Conservation (phyloP, 768 basidiomycete genomes). For the Chalciporus pseudorubinellus region DNA sequence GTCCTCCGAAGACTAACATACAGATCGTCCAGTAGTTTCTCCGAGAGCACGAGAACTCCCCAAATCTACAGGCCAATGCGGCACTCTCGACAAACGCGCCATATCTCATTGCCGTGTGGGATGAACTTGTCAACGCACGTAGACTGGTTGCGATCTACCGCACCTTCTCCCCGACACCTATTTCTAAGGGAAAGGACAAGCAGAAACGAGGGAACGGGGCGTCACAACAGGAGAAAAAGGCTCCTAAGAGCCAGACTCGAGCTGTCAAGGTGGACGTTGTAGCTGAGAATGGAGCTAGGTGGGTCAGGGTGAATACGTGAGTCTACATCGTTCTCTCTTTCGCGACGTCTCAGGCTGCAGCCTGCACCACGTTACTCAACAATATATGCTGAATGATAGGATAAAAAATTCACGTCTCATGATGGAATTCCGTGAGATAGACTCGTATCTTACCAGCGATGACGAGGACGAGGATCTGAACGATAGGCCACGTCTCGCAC, state of each 20-base stretch:
- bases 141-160: conserved; percentile 61
- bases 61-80: conserved; percentile 43
- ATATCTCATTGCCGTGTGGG: conserved; percentile 79
- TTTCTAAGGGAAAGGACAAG: background rate
- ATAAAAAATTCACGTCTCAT: conserved; percentile 74
- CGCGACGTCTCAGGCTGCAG: background rate
- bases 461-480: conserved; percentile 39
- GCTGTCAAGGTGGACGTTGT: conserved; percentile 78
- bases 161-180: conserved; percentile 35
- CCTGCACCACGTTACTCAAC: conserved; percentile 1
- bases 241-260: background rate
- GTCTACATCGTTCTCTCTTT: conserved; percentile 31
- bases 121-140: conserved; percentile 64
- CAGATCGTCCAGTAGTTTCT: conserved; percentile 58
- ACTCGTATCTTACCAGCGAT: conserved; percentile 66
- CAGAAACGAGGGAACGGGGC: background rate
- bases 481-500: conserved; percentile 41
- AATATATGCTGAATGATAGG: conserved; percentile 37
- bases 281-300: conserved; percentile 66
- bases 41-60: conserved; percentile 30
- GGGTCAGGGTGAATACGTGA: conserved; percentile 89
- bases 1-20: no score
- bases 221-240: background rate
- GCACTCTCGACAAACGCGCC: conserved; percentile 74
- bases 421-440: conserved; percentile 81